Base-by-base conservation (phyloP, 1,139 yeast genomes). In the Scheffersomyces segobiensis region DNA sequence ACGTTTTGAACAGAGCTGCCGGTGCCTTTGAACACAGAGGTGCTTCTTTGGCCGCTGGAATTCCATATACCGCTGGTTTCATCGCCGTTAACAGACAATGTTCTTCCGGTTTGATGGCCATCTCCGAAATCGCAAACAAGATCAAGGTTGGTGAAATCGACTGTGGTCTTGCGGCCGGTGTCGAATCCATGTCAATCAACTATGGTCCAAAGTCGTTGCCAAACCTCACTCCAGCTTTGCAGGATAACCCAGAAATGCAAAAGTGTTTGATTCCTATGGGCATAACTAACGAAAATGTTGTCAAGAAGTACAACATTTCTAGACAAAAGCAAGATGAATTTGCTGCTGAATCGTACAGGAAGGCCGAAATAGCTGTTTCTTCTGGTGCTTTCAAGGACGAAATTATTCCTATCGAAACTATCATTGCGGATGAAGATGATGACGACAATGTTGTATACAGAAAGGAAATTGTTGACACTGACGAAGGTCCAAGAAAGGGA, bases 11-110 rank as follows among this genome's bases (percentile, higher is more conserved):
- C 77, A 84, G 85, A 57, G 97, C 97, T 60, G 96, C 97, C 52
- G 97, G 97, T 70, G 96, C 93, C 59, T 88, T 88, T 59, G 97
- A 92, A 76, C 97, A 91, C 76, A 84, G 96, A 70, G 97, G 97
- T 56, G 98, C 84, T 56, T 67, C 73, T 59, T 78, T 80, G 66
- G 79, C 83, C 55, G 81, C 83, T 26, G 84, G 84, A 63, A 75
- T 80, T 60, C 84, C 84, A 61, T 70, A 79, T 70, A 76, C 87
- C 8, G 82, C 88, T 42, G 93, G 97, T 17, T 91, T 93, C 66
- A 79, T 87, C 66, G 95, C 97, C 39, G 69, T 93, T 65, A 93
- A 93, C 81, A 87, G 98, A 78, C 97, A 92, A 76, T 93, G 98
- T 76, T 91, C 97, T 10, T 91, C 97, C 2, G 98, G 98, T 53